Evolutionary conservation across 1,139 yeast genomes (phyloP).

Genomic region (Zhuliangozyma blackwelliae): DNA sequence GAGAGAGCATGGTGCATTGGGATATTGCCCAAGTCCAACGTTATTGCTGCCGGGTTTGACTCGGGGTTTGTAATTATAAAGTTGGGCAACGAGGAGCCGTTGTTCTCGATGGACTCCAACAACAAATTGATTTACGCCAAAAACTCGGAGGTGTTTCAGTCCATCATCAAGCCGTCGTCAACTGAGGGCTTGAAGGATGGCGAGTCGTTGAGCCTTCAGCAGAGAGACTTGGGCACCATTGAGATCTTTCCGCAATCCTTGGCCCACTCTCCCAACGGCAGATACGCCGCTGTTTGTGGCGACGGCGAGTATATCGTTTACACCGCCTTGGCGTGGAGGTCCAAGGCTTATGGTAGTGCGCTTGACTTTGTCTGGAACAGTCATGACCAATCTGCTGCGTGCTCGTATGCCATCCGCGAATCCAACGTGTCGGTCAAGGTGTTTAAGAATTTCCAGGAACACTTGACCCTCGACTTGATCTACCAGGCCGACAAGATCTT

Average conservation of each 20-base stretch:
- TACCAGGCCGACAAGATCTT: conserved; percentile 78
- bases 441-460: conserved; percentile 81
- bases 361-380: conserved; percentile 90
- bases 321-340: conserved; percentile 97
- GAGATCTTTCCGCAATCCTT: conserved; percentile 89
- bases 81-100: conserved; percentile 92
- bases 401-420: conserved; percentile 80
- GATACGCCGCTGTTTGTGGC: conserved; percentile 95
- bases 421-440: conserved; percentile 61
- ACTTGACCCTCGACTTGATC: conserved; percentile 59
- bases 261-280: conserved; percentile 92
- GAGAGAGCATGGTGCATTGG: conserved; percentile 98
- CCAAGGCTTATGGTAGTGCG: conserved; percentile 88
- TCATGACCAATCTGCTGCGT: conserved; percentile 64
- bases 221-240: conserved; percentile 86
- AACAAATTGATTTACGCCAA: conserved; percentile 91
- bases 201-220: conserved; percentile 66
- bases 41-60: conserved; percentile 90
- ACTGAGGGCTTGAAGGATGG: conserved; percentile 73
- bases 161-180: conserved; percentile 69
- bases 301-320: conserved; percentile 97
- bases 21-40: conserved; percentile 69
- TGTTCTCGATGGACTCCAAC: conserved; percentile 86
- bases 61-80: conserved; percentile 86
- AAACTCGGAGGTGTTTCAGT: conserved; percentile 83